A percentile compares a stretch with the other conserved stretches of the same genome.
Conservation (phyloP, 768 basidiomycete genomes). For the Leccinum subgranulosum region DNA sequence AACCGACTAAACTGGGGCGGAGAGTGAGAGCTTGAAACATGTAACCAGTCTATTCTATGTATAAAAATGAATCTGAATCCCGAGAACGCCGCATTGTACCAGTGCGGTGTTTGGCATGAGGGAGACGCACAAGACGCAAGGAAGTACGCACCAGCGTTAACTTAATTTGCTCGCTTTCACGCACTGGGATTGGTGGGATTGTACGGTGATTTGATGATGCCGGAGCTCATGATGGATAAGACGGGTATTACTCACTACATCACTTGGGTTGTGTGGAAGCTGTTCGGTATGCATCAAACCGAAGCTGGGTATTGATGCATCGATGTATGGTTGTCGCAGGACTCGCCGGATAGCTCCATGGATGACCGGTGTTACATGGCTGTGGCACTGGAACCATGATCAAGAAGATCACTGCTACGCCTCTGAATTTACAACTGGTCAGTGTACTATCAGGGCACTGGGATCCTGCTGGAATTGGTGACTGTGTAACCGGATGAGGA, state of each 20-base stretch:
- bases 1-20: background rate
- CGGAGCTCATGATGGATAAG: background rate
- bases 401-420: background rate
- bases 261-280: slow-evolving; percentile 2
- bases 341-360: background rate
- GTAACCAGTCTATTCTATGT: slow-evolving; percentile 2
- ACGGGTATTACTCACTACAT: background rate
- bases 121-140: background rate
- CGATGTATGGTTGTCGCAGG: background rate
- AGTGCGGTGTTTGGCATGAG: slow-evolving; percentile 5
- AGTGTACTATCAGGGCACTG: too few species aligned
- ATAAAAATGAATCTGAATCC: slow-evolving; percentile 6
- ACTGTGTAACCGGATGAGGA: too few species aligned
- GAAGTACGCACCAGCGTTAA: background rate
- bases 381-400: background rate
- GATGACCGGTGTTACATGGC: background rate
- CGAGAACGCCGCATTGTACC: slow-evolving; percentile 4
- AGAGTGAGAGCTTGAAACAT: slow-evolving; percentile 1
- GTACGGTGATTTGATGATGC: background rate
- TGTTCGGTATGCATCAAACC: slow-evolving; percentile 2
- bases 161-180: background rate
- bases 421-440: background rate
- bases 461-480: too few species aligned
- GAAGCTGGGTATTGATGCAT: background rate
- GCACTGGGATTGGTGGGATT: background rate